Evolutionary conservation across 148 eudicot genomes (phyloP), one percentile per base, ranked within the genome.

Genomic region (Nyssa sinensis): DNA sequence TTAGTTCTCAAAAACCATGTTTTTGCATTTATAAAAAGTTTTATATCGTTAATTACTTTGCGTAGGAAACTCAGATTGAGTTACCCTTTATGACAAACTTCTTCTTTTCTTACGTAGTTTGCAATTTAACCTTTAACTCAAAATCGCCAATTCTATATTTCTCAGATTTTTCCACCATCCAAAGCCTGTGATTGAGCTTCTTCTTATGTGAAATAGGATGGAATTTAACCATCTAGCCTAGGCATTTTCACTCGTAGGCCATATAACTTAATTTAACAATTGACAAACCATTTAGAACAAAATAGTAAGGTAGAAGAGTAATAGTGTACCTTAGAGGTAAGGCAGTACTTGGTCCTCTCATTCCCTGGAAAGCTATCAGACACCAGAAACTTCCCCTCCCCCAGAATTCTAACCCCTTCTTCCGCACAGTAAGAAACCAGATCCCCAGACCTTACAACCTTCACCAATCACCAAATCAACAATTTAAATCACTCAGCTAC

Each of bases 361-460:
- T 95, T 95, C 61, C 99, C 99, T n/a, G 97, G 99, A 74, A 95
- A 95, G 81, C 99, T 95, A 83, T 95, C 99, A 67, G 99, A 90
- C 64, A 89, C 96, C 73, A 95, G 85, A 77, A 92, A 93, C 71
- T 90, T 85, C 21, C 99, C 99, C 86, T 95, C 91, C 58, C 96
- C 99, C 41, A 95, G 86, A 76, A 95, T 80, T 72, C 99, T 89
- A 65, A 95, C 99, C 57, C 97, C 99, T 91, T 95, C 99, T 78
- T 95, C 99, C 33, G 99, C 99, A 81, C 87, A 81, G 72, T 95
- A 95, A 30, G 99, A 95, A 66, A 95, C 84, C 81, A 95, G 85
- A 86, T 95, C 99, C 49, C 99, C 99, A 1, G 99, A 95, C 80
- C 99, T 91, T 41, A 93, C 97, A 77, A 93, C 98, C 98, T 94